Conservation (phyloP, 208 protist species). For the Herpetomonas tarakana region DNA sequence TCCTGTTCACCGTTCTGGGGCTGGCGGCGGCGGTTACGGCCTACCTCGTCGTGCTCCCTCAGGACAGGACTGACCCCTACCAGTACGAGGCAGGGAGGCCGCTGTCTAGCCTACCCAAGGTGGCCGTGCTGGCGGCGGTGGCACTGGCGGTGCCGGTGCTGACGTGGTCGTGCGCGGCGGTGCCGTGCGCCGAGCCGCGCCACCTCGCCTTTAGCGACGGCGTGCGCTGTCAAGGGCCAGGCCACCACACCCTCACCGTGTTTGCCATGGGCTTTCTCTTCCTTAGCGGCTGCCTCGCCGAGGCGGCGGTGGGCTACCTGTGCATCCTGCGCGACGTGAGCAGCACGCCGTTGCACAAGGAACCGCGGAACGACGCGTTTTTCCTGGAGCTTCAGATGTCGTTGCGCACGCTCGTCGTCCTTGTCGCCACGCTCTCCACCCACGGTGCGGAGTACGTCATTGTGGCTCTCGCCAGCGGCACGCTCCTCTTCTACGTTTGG, state of each 20-base stretch:
- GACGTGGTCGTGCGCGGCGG: background rate
- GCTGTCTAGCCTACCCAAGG: background rate
- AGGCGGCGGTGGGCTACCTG: background rate
- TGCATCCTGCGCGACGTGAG: background rate
- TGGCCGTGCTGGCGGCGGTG: background rate
- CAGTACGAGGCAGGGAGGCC: background rate
- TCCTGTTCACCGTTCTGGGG: conserved; percentile 4
- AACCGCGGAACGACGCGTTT: background rate
- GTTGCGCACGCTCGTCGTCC: background rate
- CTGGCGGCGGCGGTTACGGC: conserved; percentile 5
- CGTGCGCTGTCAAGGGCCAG: background rate
- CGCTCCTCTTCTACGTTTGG: background rate
- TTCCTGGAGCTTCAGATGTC: background rate
- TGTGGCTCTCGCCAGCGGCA: background rate
- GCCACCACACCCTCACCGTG: conserved; percentile 5
- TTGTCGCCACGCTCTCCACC: background rate
- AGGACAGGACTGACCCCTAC: conserved; percentile 10
- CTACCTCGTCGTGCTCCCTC: conserved; percentile 8
- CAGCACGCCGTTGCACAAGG: background rate
- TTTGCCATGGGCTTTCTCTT: background rate
- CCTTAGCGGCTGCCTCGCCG: background rate
- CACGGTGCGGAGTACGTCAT: background rate
- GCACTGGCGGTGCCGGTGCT: conserved; percentile 5
- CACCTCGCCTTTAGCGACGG: conserved; percentile 4
- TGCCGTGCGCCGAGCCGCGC: background rate